Evolutionary conservation across 1,139 yeast species (phyloP).

Genomic region (Wickerhamiella pararugosa): DNA sequence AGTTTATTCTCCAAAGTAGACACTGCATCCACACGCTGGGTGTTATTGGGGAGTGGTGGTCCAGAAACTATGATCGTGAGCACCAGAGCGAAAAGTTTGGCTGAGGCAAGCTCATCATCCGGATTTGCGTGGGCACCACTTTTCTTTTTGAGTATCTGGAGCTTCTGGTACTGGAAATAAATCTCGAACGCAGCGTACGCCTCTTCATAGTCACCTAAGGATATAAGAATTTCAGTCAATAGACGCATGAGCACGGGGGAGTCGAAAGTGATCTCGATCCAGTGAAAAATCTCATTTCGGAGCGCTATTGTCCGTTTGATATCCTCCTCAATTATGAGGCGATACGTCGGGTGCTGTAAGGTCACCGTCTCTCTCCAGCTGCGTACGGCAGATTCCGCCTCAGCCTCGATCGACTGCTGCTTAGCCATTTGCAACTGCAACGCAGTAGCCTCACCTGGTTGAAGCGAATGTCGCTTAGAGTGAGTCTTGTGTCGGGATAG

Average conservation of each 20-base stretch:
- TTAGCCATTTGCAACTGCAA: constrained; percentile 1
- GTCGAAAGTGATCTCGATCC: constrained; percentile 34
- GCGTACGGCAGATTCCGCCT: constrained; percentile 17
- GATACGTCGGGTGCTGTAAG: constrained; percentile 15
- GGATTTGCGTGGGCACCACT: constrained; percentile 17
- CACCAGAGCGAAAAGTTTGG: constrained; percentile 8
- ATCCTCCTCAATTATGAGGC: constrained; percentile 13
- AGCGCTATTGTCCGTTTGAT: constrained; percentile 14
- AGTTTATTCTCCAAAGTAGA: not conserved
- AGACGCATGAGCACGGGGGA: constrained; percentile 31
- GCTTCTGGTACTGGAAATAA: constrained; percentile 26
- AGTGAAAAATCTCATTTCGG: constrained; percentile 22
- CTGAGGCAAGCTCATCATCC: constrained; percentile 21
- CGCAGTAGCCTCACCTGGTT: not conserved
- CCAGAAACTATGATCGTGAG: constrained; percentile 7
- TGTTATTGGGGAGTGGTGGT: not conserved
- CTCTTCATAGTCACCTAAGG: constrained; percentile 24
- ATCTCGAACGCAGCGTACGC: constrained; percentile 31
- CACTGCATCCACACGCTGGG: not conserved
- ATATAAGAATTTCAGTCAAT: constrained; percentile 22
- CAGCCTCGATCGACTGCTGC: constrained; percentile 1
- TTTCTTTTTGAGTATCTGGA: constrained; percentile 10
- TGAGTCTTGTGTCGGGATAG: not conserved
- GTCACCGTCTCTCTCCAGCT: constrained; percentile 18
- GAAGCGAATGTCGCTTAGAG: not conserved